Conservation (phyloP, 805 yeast species). For the Hanseniaspora meyeri region DNA sequence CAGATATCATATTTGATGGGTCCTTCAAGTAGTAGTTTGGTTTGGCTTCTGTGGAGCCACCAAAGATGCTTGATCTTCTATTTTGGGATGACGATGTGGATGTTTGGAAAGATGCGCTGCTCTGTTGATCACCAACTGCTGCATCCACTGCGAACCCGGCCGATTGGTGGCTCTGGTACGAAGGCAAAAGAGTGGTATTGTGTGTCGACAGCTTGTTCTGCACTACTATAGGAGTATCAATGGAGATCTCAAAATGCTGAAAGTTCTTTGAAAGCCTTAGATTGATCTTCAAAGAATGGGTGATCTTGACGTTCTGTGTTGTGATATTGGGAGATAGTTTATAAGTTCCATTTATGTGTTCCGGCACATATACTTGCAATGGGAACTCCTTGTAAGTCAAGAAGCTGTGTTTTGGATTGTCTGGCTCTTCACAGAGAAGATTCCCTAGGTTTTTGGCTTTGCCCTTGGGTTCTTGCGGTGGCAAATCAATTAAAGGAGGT, state of each 20-base stretch:
- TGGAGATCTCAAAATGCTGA: constrained; percentile 86
- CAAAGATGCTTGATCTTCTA: not conserved
- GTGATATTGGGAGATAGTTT: constrained; percentile 78
- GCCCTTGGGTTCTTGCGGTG: constrained; percentile 25
- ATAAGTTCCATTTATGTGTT: constrained; percentile 42
- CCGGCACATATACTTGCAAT: constrained; percentile 77
- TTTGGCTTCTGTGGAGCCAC: not conserved
- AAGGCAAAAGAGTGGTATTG: constrained; percentile 65
- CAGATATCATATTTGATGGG: constrained; percentile 5
- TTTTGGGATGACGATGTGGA: not conserved
- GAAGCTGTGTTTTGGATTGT: constrained; percentile 39
- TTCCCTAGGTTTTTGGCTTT: constrained; percentile 34
- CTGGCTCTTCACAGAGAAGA: constrained; percentile 27
- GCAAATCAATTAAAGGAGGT: constrained; percentile 28
- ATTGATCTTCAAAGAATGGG: constrained; percentile 91
- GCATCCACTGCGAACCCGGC: not conserved
- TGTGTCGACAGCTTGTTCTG: constrained; percentile 67
- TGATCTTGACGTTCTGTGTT: constrained; percentile 65
- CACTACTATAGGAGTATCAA: constrained; percentile 87
- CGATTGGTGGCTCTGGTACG: constrained; percentile 36
- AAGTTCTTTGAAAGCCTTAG: constrained; percentile 68
- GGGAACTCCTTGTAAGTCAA: constrained; percentile 68
- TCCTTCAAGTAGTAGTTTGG: constrained; percentile 4
- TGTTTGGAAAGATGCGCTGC: not conserved
- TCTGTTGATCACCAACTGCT: constrained; percentile 5